A percentile compares a stretch with the other conserved stretches of the same genome.
Evolutionary conservation across 768 basidiomycete species (phyloP).

Genomic region (Daedalea quercina): DNA sequence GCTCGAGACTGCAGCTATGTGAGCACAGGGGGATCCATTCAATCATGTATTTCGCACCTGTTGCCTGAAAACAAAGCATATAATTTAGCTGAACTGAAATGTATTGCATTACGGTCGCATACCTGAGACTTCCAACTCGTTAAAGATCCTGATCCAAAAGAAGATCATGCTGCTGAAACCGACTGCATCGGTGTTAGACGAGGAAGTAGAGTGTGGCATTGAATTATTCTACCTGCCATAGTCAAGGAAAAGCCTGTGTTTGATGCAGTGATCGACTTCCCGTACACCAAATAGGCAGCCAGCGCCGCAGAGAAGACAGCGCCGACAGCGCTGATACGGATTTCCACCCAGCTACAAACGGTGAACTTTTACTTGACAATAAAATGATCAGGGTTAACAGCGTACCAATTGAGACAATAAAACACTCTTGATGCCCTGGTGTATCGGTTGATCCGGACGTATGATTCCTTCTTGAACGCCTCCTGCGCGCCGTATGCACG

Average conservation of each 20-base stretch:
- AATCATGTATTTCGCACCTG: constrained; percentile 14
- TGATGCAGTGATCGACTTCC: constrained; percentile 29
- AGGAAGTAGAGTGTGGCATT: background rate
- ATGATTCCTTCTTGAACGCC: constrained; percentile 32
- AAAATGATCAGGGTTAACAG: background rate
- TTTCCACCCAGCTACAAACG: constrained; percentile 33
- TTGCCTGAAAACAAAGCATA: constrained; percentile 13
- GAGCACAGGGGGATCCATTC: background rate
- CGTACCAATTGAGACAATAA: constrained; percentile 36
- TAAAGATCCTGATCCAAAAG: constrained; percentile 38
- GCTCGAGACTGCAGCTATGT: constrained; percentile 31
- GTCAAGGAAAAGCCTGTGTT: constrained; percentile 33
- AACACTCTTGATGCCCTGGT: constrained; percentile 30
- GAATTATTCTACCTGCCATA: constrained; percentile 29
- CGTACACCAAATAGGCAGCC: constrained; percentile 50
- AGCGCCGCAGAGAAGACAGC: constrained; percentile 42
- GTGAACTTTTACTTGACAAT: no score
- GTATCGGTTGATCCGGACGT: constrained; percentile 40
- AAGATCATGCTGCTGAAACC: constrained; percentile 52
- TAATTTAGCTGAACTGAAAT: no score
- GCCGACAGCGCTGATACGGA: constrained; percentile 51
- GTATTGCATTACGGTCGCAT: no score
- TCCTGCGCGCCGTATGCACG: constrained; percentile 48
- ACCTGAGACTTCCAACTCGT: constrained; percentile 42
- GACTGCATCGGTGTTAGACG: constrained; percentile 22